Conservation (phyloP, 148 eudicot genomes). For the Mesembryanthemum crystallinum region DNA sequence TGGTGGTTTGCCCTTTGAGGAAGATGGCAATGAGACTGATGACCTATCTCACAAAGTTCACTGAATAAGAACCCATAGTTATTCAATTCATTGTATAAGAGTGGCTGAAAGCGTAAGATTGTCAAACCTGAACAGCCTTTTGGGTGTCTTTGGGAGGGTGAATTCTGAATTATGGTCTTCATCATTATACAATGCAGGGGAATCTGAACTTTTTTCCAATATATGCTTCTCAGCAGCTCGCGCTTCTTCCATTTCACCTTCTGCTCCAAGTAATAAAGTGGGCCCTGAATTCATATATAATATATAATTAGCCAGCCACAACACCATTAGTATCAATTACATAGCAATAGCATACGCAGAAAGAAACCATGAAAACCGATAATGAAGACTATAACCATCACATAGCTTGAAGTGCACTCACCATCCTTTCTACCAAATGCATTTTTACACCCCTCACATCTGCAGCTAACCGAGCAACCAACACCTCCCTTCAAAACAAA, state of each 20-base stretch:
- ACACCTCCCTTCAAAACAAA: conserved; percentile 74
- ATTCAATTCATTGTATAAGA: background rate
- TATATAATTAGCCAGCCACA: background rate
- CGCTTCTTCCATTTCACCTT: conserved; percentile 56
- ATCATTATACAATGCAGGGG: conserved; percentile 30
- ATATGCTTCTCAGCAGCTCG: conserved; percentile 36
- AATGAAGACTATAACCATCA: background rate
- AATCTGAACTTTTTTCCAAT: conserved; percentile 34
- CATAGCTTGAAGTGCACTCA: conserved; percentile 30
- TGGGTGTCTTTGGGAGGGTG: conserved; percentile 63
- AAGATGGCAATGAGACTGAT: conserved; percentile 38
- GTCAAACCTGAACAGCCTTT: conserved; percentile 47
- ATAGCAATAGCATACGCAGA: too few species aligned
- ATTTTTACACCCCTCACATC: conserved; percentile 96
- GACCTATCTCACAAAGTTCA: conserved; percentile 35
- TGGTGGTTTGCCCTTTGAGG: conserved; percentile 71
- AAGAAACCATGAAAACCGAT: background rate
- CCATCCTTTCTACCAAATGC: conserved; percentile 90
- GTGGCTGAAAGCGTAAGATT: background rate
- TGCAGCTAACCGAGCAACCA: conserved; percentile 88
- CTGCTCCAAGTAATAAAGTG: conserved; percentile 34
- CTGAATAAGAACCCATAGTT: background rate
- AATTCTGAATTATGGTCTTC: conserved; percentile 44
- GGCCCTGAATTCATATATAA: conserved; percentile 31
- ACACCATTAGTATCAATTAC: too few species aligned